These are phyloP conservation scores for Cutaneotrichosporon mucoides DNA, from an alignment of 1,284 basidiomycete genomes.

Conservation along the genomic window DNA sequence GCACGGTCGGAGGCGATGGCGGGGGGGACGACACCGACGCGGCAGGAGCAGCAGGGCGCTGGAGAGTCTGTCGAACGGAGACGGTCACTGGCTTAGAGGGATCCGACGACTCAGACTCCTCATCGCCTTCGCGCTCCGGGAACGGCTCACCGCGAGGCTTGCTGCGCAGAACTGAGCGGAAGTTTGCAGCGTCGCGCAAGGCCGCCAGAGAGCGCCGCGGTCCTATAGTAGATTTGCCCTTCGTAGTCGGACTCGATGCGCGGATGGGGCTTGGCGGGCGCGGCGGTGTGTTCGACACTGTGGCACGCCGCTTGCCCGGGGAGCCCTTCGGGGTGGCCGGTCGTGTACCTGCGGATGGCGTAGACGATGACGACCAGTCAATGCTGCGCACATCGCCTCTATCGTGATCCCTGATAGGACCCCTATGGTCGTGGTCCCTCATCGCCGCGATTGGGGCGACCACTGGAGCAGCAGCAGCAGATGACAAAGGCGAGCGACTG, in stretches of 20 bases:
- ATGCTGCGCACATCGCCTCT: slow-evolving; percentile 7
- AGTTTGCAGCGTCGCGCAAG: background rate
- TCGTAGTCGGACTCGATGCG: background rate
- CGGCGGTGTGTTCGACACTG: background rate
- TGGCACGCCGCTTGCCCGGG: background rate
- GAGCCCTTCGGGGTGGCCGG: background rate
- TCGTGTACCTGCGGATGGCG: background rate
- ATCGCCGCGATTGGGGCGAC: background rate
- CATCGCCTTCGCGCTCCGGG: slow-evolving; percentile 4
- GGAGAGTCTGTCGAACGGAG: background rate
- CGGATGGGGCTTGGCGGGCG: background rate
- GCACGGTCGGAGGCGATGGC: slow-evolving; percentile 4
- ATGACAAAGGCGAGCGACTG: slow-evolving; percentile 2
- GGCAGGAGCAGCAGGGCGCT: background rate
- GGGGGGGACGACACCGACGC: background rate
- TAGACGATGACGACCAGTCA: background rate
- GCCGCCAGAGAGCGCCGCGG: background rate
- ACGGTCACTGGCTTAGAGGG: background rate
- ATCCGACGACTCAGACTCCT: background rate
- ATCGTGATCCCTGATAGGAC: no score
- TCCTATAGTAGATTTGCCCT: background rate
- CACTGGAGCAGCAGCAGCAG: background rate
- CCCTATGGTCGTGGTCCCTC: background rate
- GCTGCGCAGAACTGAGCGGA: background rate
- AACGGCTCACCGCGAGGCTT: slow-evolving; percentile 5